Evolutionary conservation across 768 basidiomycete genomes (phyloP).

Genomic region (Lepiota subincarnata): DNA sequence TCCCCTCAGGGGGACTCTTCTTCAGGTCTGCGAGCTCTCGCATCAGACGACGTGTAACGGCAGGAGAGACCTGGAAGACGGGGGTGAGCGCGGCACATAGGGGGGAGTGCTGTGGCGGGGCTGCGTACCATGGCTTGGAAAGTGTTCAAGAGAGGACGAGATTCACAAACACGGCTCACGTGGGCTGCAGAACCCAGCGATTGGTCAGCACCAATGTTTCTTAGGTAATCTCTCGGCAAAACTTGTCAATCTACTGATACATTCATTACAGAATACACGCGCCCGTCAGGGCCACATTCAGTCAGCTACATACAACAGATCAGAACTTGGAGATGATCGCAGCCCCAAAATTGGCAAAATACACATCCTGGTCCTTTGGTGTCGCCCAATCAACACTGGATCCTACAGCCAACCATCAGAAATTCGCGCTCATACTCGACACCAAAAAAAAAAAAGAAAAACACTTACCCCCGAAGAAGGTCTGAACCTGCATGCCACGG

Average conservation of each 20-base stretch:
- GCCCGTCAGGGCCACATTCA: constrained; percentile 1
- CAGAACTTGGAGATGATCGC: constrained; percentile 29
- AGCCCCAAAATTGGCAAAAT: constrained; percentile 60
- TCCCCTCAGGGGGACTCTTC: constrained; percentile 86
- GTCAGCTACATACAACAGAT: not conserved
- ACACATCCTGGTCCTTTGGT: constrained; percentile 51
- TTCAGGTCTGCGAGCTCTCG: constrained; percentile 80
- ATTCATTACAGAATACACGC: not conserved
- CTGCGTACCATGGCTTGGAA: not conserved
- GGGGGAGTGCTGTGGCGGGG: no score
- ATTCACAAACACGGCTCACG: constrained; percentile 9
- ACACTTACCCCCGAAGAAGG: constrained; percentile 60
- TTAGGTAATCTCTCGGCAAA: not conserved
- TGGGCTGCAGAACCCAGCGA: not conserved
- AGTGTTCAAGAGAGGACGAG: no score
- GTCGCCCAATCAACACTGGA: constrained; percentile 46
- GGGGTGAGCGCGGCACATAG: no score
- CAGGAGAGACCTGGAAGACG: constrained; percentile 27
- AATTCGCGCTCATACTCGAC: not conserved
- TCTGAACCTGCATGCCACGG: constrained; percentile 60
- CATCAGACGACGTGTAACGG: constrained; percentile 79
- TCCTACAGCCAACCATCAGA: constrained; percentile 27
- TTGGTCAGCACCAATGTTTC: constrained; percentile 1
- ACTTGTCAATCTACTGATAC: constrained; percentile 1
- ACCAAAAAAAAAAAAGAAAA: no score